phyloP scores from a whole-genome alignment of 805 yeast species.

The Zygoascus flipseniorum region DNA sequence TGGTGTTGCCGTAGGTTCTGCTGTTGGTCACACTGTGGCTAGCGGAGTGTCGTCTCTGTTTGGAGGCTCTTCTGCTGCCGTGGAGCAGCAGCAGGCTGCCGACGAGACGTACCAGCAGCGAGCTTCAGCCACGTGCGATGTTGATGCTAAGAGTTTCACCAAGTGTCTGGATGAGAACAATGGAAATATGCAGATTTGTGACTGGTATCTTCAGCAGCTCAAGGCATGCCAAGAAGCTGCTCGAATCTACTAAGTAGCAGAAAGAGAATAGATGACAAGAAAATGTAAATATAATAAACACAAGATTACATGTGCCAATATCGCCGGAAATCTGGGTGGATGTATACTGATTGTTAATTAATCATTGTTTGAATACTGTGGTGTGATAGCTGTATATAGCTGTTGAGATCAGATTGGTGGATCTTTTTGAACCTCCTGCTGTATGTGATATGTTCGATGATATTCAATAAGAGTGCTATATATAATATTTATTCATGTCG shows the following conservation, averaged over 20 bases:
- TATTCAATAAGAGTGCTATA: too few relatives aligned
- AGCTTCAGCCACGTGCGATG: conserved; percentile 60
- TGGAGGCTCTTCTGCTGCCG: conserved; percentile 65
- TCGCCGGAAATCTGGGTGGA: too few relatives aligned
- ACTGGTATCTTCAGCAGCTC: conserved; percentile 92
- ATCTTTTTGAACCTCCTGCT: too few relatives aligned
- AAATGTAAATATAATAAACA: too few relatives aligned
- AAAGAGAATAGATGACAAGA: too few relatives aligned
- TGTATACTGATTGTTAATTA: too few relatives aligned
- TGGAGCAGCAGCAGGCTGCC: conserved; percentile 28
- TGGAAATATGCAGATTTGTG: conserved; percentile 97
- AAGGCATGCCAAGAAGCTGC: conserved; percentile 97
- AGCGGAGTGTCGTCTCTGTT: conserved; percentile 88
- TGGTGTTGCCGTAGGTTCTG: conserved; percentile 98
- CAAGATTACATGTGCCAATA: too few relatives aligned
- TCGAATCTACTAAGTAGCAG: conserved; percentile 50
- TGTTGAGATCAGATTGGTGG: too few relatives aligned
- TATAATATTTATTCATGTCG: too few relatives aligned
- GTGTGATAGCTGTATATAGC: too few relatives aligned
- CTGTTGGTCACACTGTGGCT: conserved; percentile 94
- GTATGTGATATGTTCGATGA: too few relatives aligned
- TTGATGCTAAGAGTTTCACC: conserved; percentile 90
- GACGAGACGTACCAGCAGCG: conserved; percentile 31
- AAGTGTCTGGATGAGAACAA: conserved; percentile 88
- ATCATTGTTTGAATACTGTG: too few relatives aligned